Conservation (phyloP, 169 alveolate species). For the Plasmodium knowlesi region DNA sequence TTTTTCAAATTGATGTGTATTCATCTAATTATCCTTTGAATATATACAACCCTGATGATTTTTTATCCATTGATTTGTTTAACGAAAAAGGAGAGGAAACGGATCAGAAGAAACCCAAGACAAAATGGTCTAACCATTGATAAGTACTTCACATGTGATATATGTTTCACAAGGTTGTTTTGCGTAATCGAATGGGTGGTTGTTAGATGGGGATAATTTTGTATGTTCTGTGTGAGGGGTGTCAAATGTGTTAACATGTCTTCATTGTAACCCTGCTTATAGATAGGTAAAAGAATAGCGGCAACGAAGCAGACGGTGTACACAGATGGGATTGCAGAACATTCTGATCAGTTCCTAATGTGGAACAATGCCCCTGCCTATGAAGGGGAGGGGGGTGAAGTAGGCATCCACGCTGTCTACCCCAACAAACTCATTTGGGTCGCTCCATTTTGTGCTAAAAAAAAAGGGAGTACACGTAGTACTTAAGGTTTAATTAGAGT, state of each 20-base stretch:
- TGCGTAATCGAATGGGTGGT: background rate
- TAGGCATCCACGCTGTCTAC: background rate
- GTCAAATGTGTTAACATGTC: background rate
- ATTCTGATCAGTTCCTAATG: background rate
- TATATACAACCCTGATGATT: constrained; percentile 60
- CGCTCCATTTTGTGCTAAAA: background rate
- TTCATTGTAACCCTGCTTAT: background rate
- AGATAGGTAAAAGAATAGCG: background rate
- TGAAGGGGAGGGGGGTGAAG: background rate
- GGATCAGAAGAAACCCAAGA: constrained; percentile 30
- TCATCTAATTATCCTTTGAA: constrained; percentile 54
- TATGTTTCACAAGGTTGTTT: background rate
- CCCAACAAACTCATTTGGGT: background rate
- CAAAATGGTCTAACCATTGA: constrained; percentile 58
- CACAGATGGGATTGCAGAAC: background rate
- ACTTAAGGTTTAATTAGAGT: background rate
- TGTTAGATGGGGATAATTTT: background rate
- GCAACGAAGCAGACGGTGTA: background rate
- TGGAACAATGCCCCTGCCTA: background rate
- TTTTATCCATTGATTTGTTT: constrained; percentile 70
- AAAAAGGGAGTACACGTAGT: background rate
- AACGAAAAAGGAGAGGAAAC: constrained; percentile 19
- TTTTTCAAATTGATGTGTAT: constrained; percentile 65
- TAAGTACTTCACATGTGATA: background rate
- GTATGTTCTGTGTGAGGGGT: background rate